Percentiles rank a stretch among this genome's conserved stretches.
These are phyloP conservation scores for Jatropha multifida DNA, from an alignment of 441 rosid genomes.

Conservation along the genomic window DNA sequence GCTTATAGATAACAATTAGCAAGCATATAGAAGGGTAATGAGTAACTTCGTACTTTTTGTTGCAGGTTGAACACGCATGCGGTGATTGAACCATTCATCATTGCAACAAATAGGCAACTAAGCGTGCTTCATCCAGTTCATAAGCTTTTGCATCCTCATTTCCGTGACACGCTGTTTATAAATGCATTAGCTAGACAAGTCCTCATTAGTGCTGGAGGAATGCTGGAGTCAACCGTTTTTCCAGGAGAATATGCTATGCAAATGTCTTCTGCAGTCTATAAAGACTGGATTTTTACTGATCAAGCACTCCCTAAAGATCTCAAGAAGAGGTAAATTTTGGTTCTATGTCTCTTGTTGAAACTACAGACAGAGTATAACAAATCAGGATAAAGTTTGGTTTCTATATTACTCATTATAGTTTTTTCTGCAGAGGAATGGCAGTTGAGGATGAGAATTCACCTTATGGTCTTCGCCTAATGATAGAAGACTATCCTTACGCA, in stretches of 20 bases:
- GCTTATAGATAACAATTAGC: neutral
- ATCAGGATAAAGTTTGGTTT: neutral
- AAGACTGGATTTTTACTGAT: slow-evolving; percentile 65
- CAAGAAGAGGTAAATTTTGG: slow-evolving; percentile 52
- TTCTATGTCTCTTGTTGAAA: neutral
- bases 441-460: slow-evolving; percentile 55
- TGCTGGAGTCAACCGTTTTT: slow-evolving; percentile 62
- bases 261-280: slow-evolving; percentile 63
- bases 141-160: slow-evolving; percentile 80
- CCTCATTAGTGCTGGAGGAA: slow-evolving; percentile 72
- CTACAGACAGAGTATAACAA: neutral
- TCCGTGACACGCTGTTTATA: slow-evolving; percentile 80
- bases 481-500: slow-evolving; percentile 77
- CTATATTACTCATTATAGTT: neutral
- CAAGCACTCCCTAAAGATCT: slow-evolving; percentile 83
- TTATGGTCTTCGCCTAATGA: slow-evolving; percentile 57
- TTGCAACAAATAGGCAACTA: slow-evolving; percentile 73
- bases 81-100: slow-evolving; percentile 68
- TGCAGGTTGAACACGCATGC: slow-evolving; percentile 67
- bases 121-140: slow-evolving; percentile 76
- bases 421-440: slow-evolving; percentile 67
- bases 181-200: slow-evolving; percentile 74
- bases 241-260: slow-evolving; percentile 76
- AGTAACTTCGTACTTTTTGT: neutral
- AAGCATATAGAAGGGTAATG: neutral